Percentiles rank a stretch among this genome's conserved stretches.
Evolutionary conservation across 371 early-diverging fungal species (phyloP).

Genomic region (Circinella umbellata): DNA sequence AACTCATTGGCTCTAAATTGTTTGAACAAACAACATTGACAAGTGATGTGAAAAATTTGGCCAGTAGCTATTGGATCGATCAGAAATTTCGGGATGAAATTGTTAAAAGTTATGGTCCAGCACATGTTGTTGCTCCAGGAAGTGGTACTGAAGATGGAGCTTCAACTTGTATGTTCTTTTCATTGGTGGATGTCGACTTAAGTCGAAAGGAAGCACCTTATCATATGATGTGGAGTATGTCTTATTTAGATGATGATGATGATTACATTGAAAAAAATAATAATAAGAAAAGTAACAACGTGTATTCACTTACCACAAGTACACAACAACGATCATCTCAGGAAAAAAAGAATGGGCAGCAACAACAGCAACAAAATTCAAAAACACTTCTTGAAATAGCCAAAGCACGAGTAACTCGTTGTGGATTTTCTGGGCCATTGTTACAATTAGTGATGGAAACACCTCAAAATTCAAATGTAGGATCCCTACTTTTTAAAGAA

Average conservation of each 20-base stretch:
- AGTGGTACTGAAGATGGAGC: neutral
- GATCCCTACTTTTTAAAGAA: slow-evolving; percentile 15
- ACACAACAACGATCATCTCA: too few relatives aligned
- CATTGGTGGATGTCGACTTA: neutral
- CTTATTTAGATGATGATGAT: too few relatives aligned
- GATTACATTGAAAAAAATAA: too few relatives aligned
- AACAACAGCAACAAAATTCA: slow-evolving; percentile 4
- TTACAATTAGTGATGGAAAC: neutral
- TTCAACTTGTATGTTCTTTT: neutral
- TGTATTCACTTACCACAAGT: too few relatives aligned
- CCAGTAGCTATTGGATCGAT: neutral
- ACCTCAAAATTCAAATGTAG: neutral
- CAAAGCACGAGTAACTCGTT: slow-evolving; percentile 6
- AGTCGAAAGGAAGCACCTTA: neutral
- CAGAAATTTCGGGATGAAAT: neutral
- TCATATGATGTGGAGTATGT: neutral
- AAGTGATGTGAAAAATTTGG: slow-evolving; percentile 15
- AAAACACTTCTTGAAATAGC: slow-evolving; percentile 11
- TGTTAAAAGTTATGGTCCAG: neutral
- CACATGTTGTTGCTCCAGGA: slow-evolving; percentile 4
- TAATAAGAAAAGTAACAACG: too few relatives aligned
- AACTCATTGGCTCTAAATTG: slow-evolving; percentile 17
- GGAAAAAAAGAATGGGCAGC: too few relatives aligned
- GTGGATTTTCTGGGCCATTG: neutral
- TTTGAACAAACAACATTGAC: slow-evolving; percentile 16